Evolutionary conservation across 345 rosid genomes (phyloP).

Genomic region (Dipteronia dyeriana): DNA sequence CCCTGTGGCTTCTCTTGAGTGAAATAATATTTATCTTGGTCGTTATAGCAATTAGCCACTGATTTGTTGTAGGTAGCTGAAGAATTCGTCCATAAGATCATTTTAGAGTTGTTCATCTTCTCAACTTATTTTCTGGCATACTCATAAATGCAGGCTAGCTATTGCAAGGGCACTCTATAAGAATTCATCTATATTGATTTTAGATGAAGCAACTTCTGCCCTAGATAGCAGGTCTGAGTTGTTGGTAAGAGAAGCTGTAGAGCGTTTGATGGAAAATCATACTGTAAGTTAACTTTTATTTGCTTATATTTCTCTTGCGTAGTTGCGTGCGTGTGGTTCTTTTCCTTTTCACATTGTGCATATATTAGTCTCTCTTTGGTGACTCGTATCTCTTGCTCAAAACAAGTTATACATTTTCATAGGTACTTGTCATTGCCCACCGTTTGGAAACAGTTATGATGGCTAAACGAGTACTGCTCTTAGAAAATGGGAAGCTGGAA

Average conservation of each 20-base stretch:
- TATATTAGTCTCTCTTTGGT: background rate
- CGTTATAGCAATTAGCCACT: background rate
- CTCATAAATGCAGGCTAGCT: slow-evolving; percentile 62
- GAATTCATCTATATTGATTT: slow-evolving; percentile 70
- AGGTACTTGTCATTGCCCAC: slow-evolving; percentile 94
- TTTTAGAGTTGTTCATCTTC: background rate
- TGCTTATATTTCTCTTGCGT: background rate
- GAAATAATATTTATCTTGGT: background rate
- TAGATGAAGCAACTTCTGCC: slow-evolving; percentile 99
- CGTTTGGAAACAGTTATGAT: slow-evolving; percentile 84
- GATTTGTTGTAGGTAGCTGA: background rate
- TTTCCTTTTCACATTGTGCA: background rate
- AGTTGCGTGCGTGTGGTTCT: background rate
- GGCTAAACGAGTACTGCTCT: slow-evolving; percentile 69
- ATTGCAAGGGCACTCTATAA: slow-evolving; percentile 94
- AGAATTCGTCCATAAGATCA: too few species aligned
- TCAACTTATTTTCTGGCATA: background rate
- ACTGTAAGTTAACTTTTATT: slow-evolving; percentile 48
- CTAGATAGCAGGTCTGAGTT: slow-evolving; percentile 87
- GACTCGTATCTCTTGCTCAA: background rate
- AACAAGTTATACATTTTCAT: background rate
- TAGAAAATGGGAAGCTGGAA: slow-evolving; percentile 70
- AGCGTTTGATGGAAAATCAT: slow-evolving; percentile 71
- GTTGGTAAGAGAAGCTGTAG: slow-evolving; percentile 83
- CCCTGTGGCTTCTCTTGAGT: background rate